phyloP scores from a whole-genome alignment of 78 protist species.

The Isochrysis galbana region DNA sequence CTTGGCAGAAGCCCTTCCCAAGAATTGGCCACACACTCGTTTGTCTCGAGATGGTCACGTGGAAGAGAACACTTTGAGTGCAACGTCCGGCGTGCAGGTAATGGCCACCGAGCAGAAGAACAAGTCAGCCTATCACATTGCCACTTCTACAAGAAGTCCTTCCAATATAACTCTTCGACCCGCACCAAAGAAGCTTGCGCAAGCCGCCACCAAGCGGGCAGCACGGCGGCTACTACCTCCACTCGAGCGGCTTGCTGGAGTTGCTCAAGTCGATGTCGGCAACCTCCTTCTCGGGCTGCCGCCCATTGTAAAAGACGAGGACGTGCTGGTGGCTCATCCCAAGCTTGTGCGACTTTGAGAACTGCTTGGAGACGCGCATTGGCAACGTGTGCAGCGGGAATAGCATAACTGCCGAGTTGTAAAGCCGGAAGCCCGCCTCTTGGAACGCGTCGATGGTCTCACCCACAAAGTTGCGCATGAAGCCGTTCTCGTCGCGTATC shows the following conservation, averaged over 20 bases:
- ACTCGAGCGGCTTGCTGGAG: not conserved
- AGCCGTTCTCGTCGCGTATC: not conserved
- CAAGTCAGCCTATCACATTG: no score
- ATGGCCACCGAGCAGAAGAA: no score
- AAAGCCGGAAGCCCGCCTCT: not conserved
- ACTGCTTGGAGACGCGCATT: not conserved
- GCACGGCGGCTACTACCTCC: no score
- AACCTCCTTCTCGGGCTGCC: not conserved
- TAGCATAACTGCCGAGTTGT: not conserved
- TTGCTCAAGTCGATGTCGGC: not conserved
- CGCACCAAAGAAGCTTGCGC: no score
- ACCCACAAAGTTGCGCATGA: conserved; percentile 12
- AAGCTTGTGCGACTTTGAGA: not conserved
- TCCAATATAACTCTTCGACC: no score
- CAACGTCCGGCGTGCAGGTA: no score
- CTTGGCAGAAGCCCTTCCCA: no score
- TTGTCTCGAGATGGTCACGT: no score
- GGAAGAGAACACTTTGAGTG: no score
- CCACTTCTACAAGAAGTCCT: no score
- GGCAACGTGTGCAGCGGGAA: not conserved
- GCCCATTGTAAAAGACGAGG: conserved; percentile 13
- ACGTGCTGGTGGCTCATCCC: not conserved
- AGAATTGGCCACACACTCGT: no score
- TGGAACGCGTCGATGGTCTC: not conserved
- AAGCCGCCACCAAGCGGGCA: no score